Percentiles rank a stretch among this genome's conserved stretches.
Evolutionary conservation across 2,329 filamentous ascomycete genomes (phyloP).

Genomic region (Teratosphaeria zuluensis): DNA sequence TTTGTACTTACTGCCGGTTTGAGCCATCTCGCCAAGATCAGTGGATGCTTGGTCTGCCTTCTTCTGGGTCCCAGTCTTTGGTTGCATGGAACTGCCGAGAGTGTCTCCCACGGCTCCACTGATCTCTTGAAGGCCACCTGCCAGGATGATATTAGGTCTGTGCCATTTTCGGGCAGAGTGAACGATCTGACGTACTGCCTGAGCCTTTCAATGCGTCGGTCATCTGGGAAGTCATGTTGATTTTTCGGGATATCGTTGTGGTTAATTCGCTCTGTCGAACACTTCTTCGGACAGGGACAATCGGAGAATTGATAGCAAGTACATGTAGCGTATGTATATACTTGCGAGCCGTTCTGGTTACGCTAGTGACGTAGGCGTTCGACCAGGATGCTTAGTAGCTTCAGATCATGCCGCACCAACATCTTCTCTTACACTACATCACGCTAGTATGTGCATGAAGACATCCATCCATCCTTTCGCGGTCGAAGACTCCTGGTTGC

Average conservation of each 20-base stretch:
- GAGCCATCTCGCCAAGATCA: slow-evolving; percentile 16
- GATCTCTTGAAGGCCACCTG: slow-evolving; percentile 20
- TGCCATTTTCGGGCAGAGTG: not conserved
- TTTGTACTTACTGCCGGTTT: slow-evolving; percentile 8
- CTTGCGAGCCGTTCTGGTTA: not conserved
- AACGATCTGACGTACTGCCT: slow-evolving; percentile 11
- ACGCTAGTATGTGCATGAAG: slow-evolving; percentile 44
- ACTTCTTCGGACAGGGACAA: not conserved
- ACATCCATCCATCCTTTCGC: not conserved
- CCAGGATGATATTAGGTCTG: not conserved
- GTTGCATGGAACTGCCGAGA: slow-evolving; percentile 14
- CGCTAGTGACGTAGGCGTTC: slow-evolving; percentile 30
- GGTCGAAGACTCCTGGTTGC: slow-evolving; percentile 17
- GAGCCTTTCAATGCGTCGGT: slow-evolving; percentile 22
- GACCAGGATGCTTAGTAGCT: slow-evolving; percentile 56
- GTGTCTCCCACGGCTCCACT: slow-evolving; percentile 17
- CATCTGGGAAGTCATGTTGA: slow-evolving; percentile 10
- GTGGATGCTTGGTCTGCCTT: slow-evolving; percentile 18
- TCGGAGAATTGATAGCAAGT: not conserved
- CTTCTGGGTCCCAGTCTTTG: slow-evolving; percentile 18
- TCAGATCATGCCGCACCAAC: slow-evolving; percentile 33
- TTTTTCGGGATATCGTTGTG: not conserved
- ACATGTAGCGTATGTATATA: not conserved
- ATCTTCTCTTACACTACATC: too few species aligned
- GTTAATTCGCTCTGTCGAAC: not conserved